These are phyloP conservation scores for Gracilaria vermiculophylla DNA, from an alignment of 23 red algal genomes.

Conservation along the genomic window DNA sequence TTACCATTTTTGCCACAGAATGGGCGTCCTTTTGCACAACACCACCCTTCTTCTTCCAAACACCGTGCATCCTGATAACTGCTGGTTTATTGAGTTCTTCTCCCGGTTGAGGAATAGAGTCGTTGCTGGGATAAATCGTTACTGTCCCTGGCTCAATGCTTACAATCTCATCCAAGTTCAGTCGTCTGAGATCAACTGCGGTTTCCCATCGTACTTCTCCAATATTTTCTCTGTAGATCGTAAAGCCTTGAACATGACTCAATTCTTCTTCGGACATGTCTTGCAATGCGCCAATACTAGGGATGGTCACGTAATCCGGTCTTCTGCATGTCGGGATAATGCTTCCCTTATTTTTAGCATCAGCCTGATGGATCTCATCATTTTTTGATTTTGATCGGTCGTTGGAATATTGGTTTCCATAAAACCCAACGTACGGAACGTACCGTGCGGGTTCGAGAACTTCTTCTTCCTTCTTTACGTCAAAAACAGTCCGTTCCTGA, in stretches of 20 bases:
- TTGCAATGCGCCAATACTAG: constrained; percentile 20
- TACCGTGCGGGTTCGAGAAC: neutral
- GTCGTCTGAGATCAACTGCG: constrained; percentile 69
- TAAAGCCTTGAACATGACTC: constrained; percentile 60
- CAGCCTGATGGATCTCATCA: neutral
- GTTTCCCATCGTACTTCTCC: constrained; percentile 80
- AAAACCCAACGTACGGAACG: constrained; percentile 46
- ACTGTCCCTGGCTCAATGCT: constrained; percentile 72
- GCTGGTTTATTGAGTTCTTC: constrained; percentile 75
- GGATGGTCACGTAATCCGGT: constrained; percentile 45
- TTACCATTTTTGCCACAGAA: constrained; percentile 55
- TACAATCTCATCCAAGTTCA: constrained; percentile 79
- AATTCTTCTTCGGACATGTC: constrained; percentile 60
- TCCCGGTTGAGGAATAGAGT: constrained; percentile 22
- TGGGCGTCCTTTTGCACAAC: constrained; percentile 38
- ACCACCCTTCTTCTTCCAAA: constrained; percentile 71
- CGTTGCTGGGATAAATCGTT: constrained; percentile 77
- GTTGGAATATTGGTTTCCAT: constrained; percentile 17
- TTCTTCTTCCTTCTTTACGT: constrained; percentile 3
- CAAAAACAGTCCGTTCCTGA: neutral
- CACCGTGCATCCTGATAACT: constrained; percentile 50
- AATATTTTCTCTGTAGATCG: constrained; percentile 39
- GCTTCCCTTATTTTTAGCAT: neutral
- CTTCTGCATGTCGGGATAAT: constrained; percentile 29
- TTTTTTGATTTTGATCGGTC: neutral